These are phyloP conservation scores for Paramyrothecium roridum DNA, from an alignment of 2,329 filamentous ascomycete genomes.

Conservation along the genomic window DNA sequence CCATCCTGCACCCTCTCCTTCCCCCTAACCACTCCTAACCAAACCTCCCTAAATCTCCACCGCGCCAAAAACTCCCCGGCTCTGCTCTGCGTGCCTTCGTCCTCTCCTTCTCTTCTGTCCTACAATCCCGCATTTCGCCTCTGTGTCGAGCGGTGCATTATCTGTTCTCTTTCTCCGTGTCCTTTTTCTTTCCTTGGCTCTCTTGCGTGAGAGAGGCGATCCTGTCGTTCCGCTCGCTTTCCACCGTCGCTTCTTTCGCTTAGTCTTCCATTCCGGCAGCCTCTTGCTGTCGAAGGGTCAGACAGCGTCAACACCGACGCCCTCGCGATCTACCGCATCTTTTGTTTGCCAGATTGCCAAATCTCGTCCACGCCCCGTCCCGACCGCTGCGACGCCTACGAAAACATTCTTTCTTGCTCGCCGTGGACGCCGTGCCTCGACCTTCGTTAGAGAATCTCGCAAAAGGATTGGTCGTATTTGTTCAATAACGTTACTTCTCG, in stretches of 20 bases:
- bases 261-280: neutral
- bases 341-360: no score
- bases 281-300: no score
- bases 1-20: neutral
- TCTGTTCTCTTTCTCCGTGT: neutral
- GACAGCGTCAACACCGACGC: no score
- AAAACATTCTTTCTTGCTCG: neutral
- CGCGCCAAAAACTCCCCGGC: slow-evolving; percentile 1
- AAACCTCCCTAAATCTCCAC: slow-evolving; percentile 4
- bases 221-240: slow-evolving; percentile 4
- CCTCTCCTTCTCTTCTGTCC: slow-evolving; percentile 1
- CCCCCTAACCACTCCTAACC: neutral
- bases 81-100: slow-evolving; percentile 1
- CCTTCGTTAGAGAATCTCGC: no score
- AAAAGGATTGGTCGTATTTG: no score
- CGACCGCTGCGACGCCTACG: neutral
- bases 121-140: neutral
- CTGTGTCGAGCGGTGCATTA: neutral
- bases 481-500: no score
- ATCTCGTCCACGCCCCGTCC: no score
- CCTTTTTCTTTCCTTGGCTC: slow-evolving; percentile 1
- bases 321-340: no score
- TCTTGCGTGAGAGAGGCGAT: slow-evolving; percentile 1
- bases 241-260: neutral
- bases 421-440: no score